Conservation (phyloP, 176 grass and related monocot genomes). For the Rhipidocladum racemiflorum region DNA sequence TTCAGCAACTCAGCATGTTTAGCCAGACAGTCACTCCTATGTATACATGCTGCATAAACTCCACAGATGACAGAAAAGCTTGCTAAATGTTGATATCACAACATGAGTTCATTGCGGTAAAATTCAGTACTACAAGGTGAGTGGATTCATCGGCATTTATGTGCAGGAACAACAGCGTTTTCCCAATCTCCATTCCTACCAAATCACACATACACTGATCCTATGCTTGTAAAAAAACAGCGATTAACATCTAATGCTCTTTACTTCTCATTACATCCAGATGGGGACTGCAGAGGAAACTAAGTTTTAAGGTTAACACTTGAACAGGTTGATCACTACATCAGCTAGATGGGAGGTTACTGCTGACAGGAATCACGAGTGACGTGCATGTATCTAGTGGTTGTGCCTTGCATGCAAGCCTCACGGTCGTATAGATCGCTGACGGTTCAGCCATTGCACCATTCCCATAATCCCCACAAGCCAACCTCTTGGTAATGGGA, state of each 20-base stretch:
- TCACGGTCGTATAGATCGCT: conserved; percentile 49
- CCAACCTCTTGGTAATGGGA: conserved; percentile 61
- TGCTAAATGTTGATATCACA: neutral
- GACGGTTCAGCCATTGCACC: conserved; percentile 89
- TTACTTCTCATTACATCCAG: conserved; percentile 2
- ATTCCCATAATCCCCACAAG: conserved; percentile 80
- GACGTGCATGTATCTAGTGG: conserved; percentile 2
- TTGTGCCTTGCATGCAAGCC: conserved; percentile 51
- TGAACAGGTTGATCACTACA: neutral
- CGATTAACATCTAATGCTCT: neutral
- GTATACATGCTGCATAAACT: neutral
- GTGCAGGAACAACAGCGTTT: neutral
- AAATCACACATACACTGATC: neutral
- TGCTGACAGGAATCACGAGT: neutral
- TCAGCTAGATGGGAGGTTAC: conserved; percentile 21
- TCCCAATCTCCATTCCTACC: neutral
- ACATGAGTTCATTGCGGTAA: neutral
- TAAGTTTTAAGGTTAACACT: neutral
- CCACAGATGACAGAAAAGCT: neutral
- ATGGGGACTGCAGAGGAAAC: neutral
- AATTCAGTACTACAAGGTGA: neutral
- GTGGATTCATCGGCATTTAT: neutral
- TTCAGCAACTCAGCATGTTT: neutral
- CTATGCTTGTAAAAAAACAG: neutral
- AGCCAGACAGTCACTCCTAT: neutral